Evolutionary conservation across 352 stramenopile genomes (phyloP).

Genomic region (Globisporangium cederbergense): DNA sequence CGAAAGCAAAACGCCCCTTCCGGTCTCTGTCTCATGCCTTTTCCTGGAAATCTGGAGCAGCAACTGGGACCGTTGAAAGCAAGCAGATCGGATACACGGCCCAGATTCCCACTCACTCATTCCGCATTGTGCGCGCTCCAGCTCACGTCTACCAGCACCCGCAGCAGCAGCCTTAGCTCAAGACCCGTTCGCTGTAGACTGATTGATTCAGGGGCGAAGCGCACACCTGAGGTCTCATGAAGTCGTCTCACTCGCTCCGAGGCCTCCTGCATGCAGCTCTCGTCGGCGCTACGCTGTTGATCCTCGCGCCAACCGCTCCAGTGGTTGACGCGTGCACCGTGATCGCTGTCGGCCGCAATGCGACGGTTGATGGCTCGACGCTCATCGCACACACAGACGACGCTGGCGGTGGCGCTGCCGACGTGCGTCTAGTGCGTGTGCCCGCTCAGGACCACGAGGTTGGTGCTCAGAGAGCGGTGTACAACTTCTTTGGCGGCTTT

Average conservation of each 20-base stretch:
- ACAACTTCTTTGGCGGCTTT: slow-evolving; percentile 46
- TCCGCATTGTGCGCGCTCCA: slow-evolving; percentile 8
- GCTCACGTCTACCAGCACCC: neutral
- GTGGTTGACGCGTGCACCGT: slow-evolving; percentile 64
- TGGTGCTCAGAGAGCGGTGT: slow-evolving; percentile 33
- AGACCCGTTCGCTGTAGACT: neutral
- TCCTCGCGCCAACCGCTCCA: neutral
- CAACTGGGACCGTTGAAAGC: neutral
- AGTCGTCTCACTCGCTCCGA: neutral
- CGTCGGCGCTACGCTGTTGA: neutral
- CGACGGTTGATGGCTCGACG: slow-evolving; percentile 60
- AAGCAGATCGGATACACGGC: neutral
- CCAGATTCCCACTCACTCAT: neutral
- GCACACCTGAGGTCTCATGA: neutral
- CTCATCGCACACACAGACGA: slow-evolving; percentile 77
- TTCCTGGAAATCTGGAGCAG: neutral
- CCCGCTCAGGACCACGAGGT: slow-evolving; percentile 50
- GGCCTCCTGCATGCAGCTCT: neutral
- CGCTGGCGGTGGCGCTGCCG: slow-evolving; percentile 52
- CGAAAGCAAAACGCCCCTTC: neutral
- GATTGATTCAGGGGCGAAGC: neutral
- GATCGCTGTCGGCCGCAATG: slow-evolving; percentile 62
- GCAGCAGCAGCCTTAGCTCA: neutral
- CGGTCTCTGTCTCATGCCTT: slow-evolving; percentile 5
- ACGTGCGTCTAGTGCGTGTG: slow-evolving; percentile 81